These are phyloP conservation scores for Starmerella vitae DNA, from an alignment of 805 yeast genomes.

Conservation along the genomic window DNA sequence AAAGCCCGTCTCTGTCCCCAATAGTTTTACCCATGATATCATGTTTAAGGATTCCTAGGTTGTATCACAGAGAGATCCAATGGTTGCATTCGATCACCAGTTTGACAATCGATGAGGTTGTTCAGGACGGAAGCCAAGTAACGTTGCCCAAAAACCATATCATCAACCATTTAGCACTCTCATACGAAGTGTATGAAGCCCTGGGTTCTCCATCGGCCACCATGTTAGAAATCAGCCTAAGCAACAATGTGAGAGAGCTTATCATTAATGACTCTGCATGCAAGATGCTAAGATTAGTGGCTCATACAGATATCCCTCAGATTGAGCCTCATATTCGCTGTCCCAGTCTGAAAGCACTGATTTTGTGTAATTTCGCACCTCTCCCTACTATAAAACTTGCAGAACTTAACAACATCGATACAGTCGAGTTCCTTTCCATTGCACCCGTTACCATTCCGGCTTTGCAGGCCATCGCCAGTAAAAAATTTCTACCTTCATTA, in stretches of 20 bases:
- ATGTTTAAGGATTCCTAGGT: constrained; percentile 5
- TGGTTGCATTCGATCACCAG: constrained; percentile 1
- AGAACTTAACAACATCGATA: constrained; percentile 2
- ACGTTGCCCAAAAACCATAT: neutral
- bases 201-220: constrained; percentile 10
- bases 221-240: constrained; percentile 14
- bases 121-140: constrained; percentile 6
- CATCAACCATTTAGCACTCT: constrained; percentile 2
- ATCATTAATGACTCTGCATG: constrained; percentile 10
- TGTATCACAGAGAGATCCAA: constrained; percentile 5
- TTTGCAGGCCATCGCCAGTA: constrained; percentile 10
- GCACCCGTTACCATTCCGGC: constrained; percentile 18
- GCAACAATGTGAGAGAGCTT: neutral
- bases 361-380: constrained; percentile 17
- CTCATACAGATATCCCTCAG: constrained; percentile 11
- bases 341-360: constrained; percentile 15
- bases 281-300: constrained; percentile 12
- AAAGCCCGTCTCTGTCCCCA: neutral
- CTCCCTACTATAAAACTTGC: constrained; percentile 7
- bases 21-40: constrained; percentile 4
- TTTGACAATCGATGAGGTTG: constrained; percentile 6
- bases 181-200: constrained; percentile 7
- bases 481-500: constrained; percentile 8
- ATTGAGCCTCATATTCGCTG: constrained; percentile 6
- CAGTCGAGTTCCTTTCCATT: constrained; percentile 16